A percentile compares a stretch with the other conserved stretches of the same genome.
These are phyloP conservation scores for Ustilago loliicola DNA, from an alignment of 1,284 basidiomycete genomes.

Conservation along the genomic window DNA sequence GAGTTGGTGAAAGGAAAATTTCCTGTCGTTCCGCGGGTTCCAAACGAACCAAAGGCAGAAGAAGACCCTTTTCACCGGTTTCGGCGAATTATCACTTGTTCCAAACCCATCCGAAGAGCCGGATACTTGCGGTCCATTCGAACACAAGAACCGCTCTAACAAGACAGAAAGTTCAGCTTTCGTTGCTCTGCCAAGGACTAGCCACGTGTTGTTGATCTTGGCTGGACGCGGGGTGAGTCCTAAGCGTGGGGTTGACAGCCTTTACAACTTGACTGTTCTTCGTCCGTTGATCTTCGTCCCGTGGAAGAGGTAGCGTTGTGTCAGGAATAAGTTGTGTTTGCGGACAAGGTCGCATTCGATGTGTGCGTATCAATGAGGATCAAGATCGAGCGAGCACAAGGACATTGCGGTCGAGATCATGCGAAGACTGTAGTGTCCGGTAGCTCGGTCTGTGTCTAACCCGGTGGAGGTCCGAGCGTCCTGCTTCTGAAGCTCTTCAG, in stretches of 20 bases:
- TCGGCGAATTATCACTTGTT: constrained; percentile 11
- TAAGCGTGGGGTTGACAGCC: background rate
- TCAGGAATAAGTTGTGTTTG: no score
- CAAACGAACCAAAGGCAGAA: constrained; percentile 5
- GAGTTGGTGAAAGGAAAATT: constrained; percentile 14
- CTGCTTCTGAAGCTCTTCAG: no score
- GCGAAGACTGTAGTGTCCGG: background rate
- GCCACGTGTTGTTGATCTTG: background rate
- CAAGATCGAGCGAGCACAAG: no score
- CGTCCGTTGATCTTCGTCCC: background rate
- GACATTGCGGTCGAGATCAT: background rate
- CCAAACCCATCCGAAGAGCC: background rate
- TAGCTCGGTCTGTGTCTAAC: background rate
- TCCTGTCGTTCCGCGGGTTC: constrained; percentile 14
- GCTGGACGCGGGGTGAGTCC: background rate
- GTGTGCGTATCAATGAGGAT: no score
- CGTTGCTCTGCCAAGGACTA: background rate
- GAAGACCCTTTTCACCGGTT: background rate
- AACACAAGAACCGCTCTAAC: background rate
- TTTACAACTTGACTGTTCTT: background rate
- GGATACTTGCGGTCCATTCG: background rate
- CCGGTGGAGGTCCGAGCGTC: constrained; percentile 1
- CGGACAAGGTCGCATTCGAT: no score
- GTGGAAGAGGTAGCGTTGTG: no score
- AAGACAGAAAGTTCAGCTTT: no score